phyloP scores from a whole-genome alignment of 441 rosid species.

The Breynia disticha region DNA sequence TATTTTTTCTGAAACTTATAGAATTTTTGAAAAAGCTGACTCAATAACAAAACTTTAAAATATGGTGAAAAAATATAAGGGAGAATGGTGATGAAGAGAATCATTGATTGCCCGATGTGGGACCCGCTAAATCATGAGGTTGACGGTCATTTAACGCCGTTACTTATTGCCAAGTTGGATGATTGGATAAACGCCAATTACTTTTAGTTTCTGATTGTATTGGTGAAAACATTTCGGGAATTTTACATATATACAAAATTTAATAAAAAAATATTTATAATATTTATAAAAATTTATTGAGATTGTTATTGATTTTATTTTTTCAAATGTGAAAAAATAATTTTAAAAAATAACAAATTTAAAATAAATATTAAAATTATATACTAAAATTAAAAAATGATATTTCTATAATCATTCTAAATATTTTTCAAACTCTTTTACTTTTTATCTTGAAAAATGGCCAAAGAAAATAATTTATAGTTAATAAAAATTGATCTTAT shows the following conservation, averaged over 20 bases:
- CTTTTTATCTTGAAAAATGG: no score
- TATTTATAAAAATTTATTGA: no score
- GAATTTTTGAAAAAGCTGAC: constrained; percentile 5
- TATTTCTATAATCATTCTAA: neutral
- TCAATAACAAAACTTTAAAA: neutral
- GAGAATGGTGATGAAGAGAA: neutral
- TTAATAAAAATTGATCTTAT: no score
- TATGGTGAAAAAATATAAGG: neutral
- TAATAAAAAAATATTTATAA: no score
- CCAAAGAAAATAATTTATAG: no score
- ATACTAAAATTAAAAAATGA: no score
- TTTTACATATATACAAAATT: no score
- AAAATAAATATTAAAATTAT: no score
- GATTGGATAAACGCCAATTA: neutral
- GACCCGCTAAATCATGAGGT: constrained; percentile 13
- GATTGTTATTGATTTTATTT: neutral
- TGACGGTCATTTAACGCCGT: constrained; percentile 2
- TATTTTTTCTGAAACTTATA: neutral
- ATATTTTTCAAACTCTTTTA: no score
- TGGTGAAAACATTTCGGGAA: no score
- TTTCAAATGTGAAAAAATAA: neutral
- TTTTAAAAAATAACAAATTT: no score
- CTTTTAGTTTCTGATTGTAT: neutral
- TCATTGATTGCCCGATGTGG: neutral
- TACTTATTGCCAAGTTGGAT: neutral